Evolutionary conservation across 768 basidiomycete species (phyloP), one percentile per base, ranked within the genome.

Genomic region (Candolleomyces efflorescens): DNA sequence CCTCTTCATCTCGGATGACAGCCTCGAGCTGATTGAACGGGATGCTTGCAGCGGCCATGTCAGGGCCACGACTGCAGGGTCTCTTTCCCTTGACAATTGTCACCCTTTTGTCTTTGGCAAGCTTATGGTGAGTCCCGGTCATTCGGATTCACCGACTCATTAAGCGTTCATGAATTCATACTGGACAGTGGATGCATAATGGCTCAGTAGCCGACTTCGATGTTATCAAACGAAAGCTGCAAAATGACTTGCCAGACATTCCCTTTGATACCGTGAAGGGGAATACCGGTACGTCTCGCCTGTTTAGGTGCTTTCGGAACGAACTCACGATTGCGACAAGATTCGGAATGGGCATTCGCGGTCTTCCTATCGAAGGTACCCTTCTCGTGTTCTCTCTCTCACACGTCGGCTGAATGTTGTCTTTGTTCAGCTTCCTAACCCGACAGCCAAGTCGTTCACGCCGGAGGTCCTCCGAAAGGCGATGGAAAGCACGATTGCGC

Each of bases 311-410:
- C 2, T 13, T 24, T 37, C 48, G 57, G 22, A 58, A 20, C n/a
- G 18, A 5, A 9, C 26, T 27, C 5, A 47, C n/a, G 39, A 45
- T 9, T 17, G 24, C 27, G 54, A 32, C 10, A 62, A 89, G 96
- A 99, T 72, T 95, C 93, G 3, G 95, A 99, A 77, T 98, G 95
- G 94, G 89, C 92, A 5, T 99, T 98, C 68, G 94, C 92, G 7
- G 73, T 96, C 52, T 90, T 95, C 69, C 72, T 98, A 27, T 92
- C 94, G 2, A 90, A 88, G 76, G 92, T 85, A 60, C 13, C 61
- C 54, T 39, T 58, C 18, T 3, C 61, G 22, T 26, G 10, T 26
- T 5, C 5, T 32, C 32, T 32, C 32, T 32, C 7, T 32, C 32
- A 32, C 32, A 32, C 7, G 6, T 32, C 32, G 32, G 32, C 32